Percentiles rank a stretch among this genome's conserved stretches.
phyloP scores from a whole-genome alignment of 495 filamentous ascomycete genomes.

The Aspergillus affinis region DNA sequence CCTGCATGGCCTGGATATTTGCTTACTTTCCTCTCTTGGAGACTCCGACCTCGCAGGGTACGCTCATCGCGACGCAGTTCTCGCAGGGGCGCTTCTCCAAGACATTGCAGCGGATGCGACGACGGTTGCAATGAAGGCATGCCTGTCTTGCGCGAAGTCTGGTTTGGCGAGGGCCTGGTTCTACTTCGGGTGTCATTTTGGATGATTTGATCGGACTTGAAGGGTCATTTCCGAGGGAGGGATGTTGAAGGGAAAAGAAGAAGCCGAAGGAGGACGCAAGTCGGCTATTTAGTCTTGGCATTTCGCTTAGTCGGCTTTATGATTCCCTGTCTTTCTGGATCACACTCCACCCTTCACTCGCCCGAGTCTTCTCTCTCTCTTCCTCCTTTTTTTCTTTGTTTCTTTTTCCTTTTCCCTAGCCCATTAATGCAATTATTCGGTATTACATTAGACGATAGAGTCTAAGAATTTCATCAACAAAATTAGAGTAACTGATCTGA shows the following conservation, averaged over 20 bases:
- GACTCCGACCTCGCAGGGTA: slow-evolving; percentile 41
- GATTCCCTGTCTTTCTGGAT: too few relatives aligned
- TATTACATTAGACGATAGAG: too few relatives aligned
- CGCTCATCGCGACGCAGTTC: slow-evolving; percentile 41
- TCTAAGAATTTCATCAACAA: too few relatives aligned
- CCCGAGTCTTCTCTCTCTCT: too few relatives aligned
- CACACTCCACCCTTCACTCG: too few relatives aligned
- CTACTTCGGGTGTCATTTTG: slow-evolving; percentile 5
- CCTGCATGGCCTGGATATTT: not conserved
- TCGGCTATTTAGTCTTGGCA: slow-evolving; percentile 13
- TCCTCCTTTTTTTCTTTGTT: not conserved
- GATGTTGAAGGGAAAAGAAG: slow-evolving; percentile 1
- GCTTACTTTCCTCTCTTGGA: slow-evolving; percentile 48
- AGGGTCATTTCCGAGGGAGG: not conserved
- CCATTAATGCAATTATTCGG: too few relatives aligned
- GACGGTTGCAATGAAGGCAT: slow-evolving; percentile 45
- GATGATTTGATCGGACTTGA: not conserved
- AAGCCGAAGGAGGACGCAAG: slow-evolving; percentile 1
- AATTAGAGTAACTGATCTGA: too few relatives aligned
- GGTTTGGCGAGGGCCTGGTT: slow-evolving; percentile 12
- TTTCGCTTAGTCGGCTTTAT: not conserved
- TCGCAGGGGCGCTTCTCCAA: slow-evolving; percentile 43
- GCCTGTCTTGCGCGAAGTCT: slow-evolving; percentile 43
- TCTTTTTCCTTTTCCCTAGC: too few relatives aligned
- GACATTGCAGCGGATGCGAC: slow-evolving; percentile 50